Percentiles rank a stretch among this genome's conserved stretches.
phyloP scores from a whole-genome alignment of 2,329 filamentous ascomycete species.

The Aspergillus vadensis region DNA sequence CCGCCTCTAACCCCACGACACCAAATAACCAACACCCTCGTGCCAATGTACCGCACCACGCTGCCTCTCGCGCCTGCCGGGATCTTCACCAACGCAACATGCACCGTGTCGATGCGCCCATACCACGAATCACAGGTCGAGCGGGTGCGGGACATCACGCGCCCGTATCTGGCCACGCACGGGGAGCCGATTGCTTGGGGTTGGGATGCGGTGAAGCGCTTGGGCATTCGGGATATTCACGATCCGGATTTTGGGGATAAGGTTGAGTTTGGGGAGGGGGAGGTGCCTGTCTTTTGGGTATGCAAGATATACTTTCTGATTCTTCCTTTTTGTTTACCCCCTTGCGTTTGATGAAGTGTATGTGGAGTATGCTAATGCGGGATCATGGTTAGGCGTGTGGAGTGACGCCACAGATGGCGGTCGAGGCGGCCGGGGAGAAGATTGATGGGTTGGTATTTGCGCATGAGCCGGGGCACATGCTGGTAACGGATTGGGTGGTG shows the following conservation, averaged over 20 bases:
- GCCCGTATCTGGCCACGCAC: constrained; percentile 59
- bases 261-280: constrained; percentile 43
- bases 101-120: constrained; percentile 66
- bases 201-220: constrained; percentile 55
- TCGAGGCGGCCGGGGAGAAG: constrained; percentile 53
- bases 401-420: constrained; percentile 66
- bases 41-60: constrained; percentile 64
- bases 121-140: constrained; percentile 56
- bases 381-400: constrained; percentile 65
- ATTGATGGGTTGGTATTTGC: constrained; percentile 61
- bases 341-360: not conserved
- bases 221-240: constrained; percentile 60
- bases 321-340: not conserved
- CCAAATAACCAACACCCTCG: constrained; percentile 50
- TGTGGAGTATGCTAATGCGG: constrained; percentile 35
- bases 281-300: constrained; percentile 38
- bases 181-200: constrained; percentile 68
- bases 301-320: not conserved
- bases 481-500: constrained; percentile 57
- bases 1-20: constrained; percentile 53
- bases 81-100: constrained; percentile 57
- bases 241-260: constrained; percentile 60
- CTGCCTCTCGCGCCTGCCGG: constrained; percentile 60
- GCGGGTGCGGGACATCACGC: constrained; percentile 57
- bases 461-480: constrained; percentile 65